These are phyloP conservation scores for Phoma sp. DNA, from an alignment of 2,329 filamentous ascomycete species.

Conservation along the genomic window DNA sequence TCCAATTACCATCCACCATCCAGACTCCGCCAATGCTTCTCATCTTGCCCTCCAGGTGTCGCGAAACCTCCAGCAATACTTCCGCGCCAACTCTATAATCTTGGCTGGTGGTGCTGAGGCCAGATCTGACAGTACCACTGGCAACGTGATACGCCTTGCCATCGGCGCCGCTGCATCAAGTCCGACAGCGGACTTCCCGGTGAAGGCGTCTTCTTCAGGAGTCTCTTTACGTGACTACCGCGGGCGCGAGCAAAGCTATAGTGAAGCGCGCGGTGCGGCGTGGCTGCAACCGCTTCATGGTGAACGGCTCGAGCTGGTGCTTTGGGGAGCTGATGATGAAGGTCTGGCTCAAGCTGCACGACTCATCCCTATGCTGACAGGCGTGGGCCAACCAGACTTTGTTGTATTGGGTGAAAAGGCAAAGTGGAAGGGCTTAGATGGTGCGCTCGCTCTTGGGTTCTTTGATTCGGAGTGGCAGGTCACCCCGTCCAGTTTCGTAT, in stretches of 20 bases:
- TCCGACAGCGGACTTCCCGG: slow-evolving; percentile 35
- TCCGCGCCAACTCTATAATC: slow-evolving; percentile 59
- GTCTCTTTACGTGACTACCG: slow-evolving; percentile 30
- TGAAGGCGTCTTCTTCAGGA: slow-evolving; percentile 29
- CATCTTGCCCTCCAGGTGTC: slow-evolving; percentile 60
- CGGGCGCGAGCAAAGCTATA: slow-evolving; percentile 26
- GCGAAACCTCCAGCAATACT: slow-evolving; percentile 64
- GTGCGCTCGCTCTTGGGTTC: slow-evolving; percentile 61
- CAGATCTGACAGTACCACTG: slow-evolving; percentile 22
- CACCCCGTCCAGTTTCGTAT: slow-evolving; percentile 53
- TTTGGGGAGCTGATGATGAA: slow-evolving; percentile 60
- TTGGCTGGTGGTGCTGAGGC: slow-evolving; percentile 8
- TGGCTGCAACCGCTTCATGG: slow-evolving; percentile 58
- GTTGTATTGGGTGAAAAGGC: slow-evolving; percentile 55
- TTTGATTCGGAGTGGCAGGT: slow-evolving; percentile 62
- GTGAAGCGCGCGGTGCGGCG: slow-evolving; percentile 54
- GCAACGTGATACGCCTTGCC: slow-evolving; percentile 55
- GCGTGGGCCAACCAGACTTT: slow-evolving; percentile 64
- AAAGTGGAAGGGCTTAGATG: slow-evolving; percentile 59
- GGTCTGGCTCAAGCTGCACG: slow-evolving; percentile 58
- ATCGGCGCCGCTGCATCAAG: slow-evolving; percentile 35
- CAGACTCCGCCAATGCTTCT: slow-evolving; percentile 33
- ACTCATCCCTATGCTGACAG: slow-evolving; percentile 62
- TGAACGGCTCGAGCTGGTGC: slow-evolving; percentile 59
- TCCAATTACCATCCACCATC: slow-evolving; percentile 52